Percentiles rank a stretch among this genome's conserved stretches.
These are phyloP conservation scores for Aspergillus tamarii DNA, from an alignment of 2,329 filamentous ascomycete genomes.

Conservation along the genomic window DNA sequence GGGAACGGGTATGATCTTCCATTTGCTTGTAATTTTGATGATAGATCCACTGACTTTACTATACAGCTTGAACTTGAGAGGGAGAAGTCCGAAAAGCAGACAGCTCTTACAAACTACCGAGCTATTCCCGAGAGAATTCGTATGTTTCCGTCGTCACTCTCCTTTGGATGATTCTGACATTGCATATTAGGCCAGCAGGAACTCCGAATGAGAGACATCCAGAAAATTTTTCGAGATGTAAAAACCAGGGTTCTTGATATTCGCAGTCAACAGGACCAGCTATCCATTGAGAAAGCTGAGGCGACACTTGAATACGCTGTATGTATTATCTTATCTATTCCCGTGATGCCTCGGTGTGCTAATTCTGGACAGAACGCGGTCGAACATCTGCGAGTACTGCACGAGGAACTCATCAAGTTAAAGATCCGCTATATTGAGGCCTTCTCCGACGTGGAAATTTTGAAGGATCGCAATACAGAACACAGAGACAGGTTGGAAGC, in stretches of 20 bases:
- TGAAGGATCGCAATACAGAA: constrained; percentile 67
- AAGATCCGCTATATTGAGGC: constrained; percentile 78
- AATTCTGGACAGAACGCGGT: constrained; percentile 56
- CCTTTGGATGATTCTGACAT: constrained; percentile 27
- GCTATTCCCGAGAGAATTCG: constrained; percentile 73
- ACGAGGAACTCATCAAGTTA: constrained; percentile 68
- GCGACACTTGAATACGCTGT: constrained; percentile 60
- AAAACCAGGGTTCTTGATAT: constrained; percentile 55
- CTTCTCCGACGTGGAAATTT: constrained; percentile 71
- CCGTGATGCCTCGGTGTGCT: constrained; percentile 7
- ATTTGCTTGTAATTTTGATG: background rate
- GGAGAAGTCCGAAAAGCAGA: constrained; percentile 71
- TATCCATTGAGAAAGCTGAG: constrained; percentile 60
- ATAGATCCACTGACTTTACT: constrained; percentile 15
- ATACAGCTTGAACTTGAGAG: constrained; percentile 40
- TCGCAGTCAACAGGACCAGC: constrained; percentile 58
- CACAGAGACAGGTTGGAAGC: constrained; percentile 55
- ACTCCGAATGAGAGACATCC: constrained; percentile 48
- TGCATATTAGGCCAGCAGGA: constrained; percentile 47
- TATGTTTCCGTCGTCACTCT: constrained; percentile 44
- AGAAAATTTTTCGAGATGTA: constrained; percentile 46
- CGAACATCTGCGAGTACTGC: constrained; percentile 62
- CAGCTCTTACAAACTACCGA: constrained; percentile 65
- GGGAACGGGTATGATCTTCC: constrained; percentile 48
- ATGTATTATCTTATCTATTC: constrained; percentile 29